phyloP scores from a whole-genome alignment of 805 yeast genomes.

The Cyberlindnera mississippiensis region DNA sequence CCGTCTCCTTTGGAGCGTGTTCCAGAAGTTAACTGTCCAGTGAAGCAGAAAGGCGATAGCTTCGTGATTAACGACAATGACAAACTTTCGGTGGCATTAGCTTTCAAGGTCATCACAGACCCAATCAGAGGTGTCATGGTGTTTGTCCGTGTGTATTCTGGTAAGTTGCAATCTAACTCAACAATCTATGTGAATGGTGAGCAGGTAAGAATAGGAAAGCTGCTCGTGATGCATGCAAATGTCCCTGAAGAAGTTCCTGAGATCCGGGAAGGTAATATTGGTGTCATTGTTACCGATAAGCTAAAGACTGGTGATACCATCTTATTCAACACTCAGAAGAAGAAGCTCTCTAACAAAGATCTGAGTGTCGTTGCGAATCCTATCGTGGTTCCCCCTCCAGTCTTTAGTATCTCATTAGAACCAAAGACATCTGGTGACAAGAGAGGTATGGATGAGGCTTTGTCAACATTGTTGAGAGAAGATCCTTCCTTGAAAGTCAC shows the following conservation, averaged over 20 bases:
- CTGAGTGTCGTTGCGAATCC: conserved; percentile 57
- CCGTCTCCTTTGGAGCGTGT: conserved; percentile 75
- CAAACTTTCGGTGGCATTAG: conserved; percentile 71
- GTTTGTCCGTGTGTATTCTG: conserved; percentile 85
- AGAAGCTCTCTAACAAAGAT: conserved; percentile 45
- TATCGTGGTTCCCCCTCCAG: conserved; percentile 86
- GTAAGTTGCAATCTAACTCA: conserved; percentile 59
- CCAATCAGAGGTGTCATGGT: conserved; percentile 79
- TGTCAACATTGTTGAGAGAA: conserved; percentile 66
- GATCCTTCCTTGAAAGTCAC: conserved; percentile 82
- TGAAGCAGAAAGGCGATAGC: conserved; percentile 41
- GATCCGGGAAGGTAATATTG: conserved; percentile 79
- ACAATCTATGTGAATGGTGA: conserved; percentile 66
- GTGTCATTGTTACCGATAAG: conserved; percentile 60
- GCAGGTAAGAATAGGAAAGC: conserved; percentile 59
- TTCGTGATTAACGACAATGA: conserved; percentile 51
- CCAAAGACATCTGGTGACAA: conserved; percentile 82
- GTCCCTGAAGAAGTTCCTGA: conserved; percentile 64
- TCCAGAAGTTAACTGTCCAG: conserved; percentile 49
- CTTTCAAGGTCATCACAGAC: conserved; percentile 89
- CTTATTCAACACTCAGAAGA: conserved; percentile 53
- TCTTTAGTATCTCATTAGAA: conserved; percentile 79
- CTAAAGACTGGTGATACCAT: conserved; percentile 90
- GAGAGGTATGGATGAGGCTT: conserved; percentile 65
- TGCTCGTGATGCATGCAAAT: conserved; percentile 87